Base-by-base conservation (phyloP, 192 early-diverging fungal genomes). In the Entomortierella lignicola region DNA sequence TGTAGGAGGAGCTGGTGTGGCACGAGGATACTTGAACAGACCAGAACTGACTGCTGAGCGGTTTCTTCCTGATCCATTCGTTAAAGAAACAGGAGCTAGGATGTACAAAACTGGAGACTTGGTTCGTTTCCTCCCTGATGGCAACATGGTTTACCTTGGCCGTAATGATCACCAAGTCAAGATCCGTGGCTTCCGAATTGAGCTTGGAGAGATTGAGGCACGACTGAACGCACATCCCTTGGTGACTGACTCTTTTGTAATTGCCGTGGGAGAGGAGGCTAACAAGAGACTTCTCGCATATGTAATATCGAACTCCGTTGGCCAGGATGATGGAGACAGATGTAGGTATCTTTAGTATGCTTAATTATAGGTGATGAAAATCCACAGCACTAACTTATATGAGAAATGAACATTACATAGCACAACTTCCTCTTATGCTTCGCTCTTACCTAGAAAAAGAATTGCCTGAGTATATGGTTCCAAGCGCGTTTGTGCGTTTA, bases 391-490 rank as follows among this genome's bases (percentile, higher is more conserved):
- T n/a, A n/a, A n/a, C n/a, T n/a, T n/a, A n/a, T n/a, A n/a, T n/a
- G n/a, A n/a, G n/a, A n/a, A n/a, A n/a, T n/a, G n/a, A n/a, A n/a
- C n/a, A n/a, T n/a, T n/a, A n/a, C n/a, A n/a, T n/a, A n/a, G n/a
- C n/a, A n/a, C n/a, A n/a, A n/a, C n/a, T n/a, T n/a, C n/a, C n/a
- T n/a, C n/a, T n/a, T n/a, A n/a, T n/a, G n/a, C n/a, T n/a, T n/a
- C 83, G 87, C 7, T 80, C 77, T 11, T 84, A 85, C 42, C 71
- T 93, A 44, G 84, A 81, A 60, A 52, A 59, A 31, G 85, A 81
- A 54, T 75, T 93, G 25, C 90, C 92, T 12, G 66, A 66, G 4
- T 93, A 93, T 63, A 90, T 90, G 55, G 84, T 93, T 23, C 92
- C 92, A 3, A 61, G 77, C 17, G 43, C 64, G 13, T 72, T 69